Evolutionary conservation across 257 asterid species (phyloP), one percentile per base, ranked within the genome.

Genomic region (Leptodermis oblonga): DNA sequence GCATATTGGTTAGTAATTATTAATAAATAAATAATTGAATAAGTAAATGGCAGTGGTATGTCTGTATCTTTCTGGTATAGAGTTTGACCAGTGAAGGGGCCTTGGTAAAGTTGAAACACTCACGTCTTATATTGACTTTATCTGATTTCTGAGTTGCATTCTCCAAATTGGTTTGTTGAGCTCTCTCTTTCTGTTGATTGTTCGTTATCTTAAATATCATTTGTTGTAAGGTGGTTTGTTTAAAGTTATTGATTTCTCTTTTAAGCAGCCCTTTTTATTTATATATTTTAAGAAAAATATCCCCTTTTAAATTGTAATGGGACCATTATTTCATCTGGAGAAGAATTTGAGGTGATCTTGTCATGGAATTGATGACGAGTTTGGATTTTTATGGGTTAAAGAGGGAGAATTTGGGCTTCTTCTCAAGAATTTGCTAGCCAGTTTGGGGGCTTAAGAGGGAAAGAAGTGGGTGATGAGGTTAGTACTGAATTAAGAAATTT

Each of bases 401-500:
- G 45, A 43, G 55, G 68, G 65, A 53, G 63, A 70, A 56, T 62
- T 70, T 36, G 46, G 15, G 70, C 65, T 26, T 77, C 74, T 80
- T 73, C 72, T 68, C 74, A 54, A 81, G 84, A 61, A 45, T 80
- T 72, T 67, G 79, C 17, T 78, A 67, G 69, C 90, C 94, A 7
- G 97, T 82, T 30, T 72, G 75, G 70, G 86, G 89, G 37, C 78
- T 94, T 36, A 89, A 97, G 49, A 85, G 96, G 80, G 92, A 94
- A 83, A 82, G 86, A 80, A 73, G 82, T 62, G 99, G 92, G 97
- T 42, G 99, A 94, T 74, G 97, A 94, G 97, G 99, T 91, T 76
- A 76, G 90, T 77, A 23, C 59, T 74, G 56, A 52, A n/a, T 53
- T 71, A 48, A 31, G 45, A n/a, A n/a, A 22, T 69, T 56, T 53